phyloP scores from a whole-genome alignment of 2,329 filamentous ascomycete genomes.

The Apiospora rasikravindrae region DNA sequence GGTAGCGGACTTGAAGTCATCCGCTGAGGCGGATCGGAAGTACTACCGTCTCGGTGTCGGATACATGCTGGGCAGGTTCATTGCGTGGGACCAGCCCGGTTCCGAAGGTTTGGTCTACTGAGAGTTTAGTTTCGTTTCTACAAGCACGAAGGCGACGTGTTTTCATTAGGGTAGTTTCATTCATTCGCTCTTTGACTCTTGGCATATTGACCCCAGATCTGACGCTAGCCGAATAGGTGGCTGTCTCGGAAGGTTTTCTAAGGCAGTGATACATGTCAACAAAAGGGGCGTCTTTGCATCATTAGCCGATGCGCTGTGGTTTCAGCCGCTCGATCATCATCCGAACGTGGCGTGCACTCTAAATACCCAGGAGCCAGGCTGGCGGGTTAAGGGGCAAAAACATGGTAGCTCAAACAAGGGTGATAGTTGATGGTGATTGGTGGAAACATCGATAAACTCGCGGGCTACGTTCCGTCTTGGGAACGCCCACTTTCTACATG shows the following conservation, averaged over 20 bases:
- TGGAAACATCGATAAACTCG: neutral
- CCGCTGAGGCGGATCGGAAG: neutral
- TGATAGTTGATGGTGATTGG: neutral
- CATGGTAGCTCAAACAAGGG: neutral
- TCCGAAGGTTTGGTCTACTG: neutral
- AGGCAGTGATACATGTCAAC: too few species aligned
- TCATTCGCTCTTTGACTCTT: too few species aligned
- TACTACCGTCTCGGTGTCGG: neutral
- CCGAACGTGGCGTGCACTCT: neutral
- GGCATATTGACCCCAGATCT: too few species aligned
- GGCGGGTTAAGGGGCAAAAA: neutral
- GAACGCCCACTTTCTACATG: neutral
- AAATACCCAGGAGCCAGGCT: constrained; percentile 7
- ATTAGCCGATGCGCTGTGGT: too few species aligned
- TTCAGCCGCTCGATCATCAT: too few species aligned
- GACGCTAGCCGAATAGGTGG: too few species aligned
- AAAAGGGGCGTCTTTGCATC: too few species aligned
- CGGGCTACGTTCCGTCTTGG: neutral
- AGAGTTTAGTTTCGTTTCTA: too few species aligned
- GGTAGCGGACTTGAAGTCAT: neutral
- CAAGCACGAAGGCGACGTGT: too few species aligned
- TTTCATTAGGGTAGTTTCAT: too few species aligned
- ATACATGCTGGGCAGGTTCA: neutral
- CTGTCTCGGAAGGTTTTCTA: too few species aligned
- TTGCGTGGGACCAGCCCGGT: neutral